Conservation (phyloP, 2,329 filamentous ascomycete genomes). For the Cordyceps militaris region DNA sequence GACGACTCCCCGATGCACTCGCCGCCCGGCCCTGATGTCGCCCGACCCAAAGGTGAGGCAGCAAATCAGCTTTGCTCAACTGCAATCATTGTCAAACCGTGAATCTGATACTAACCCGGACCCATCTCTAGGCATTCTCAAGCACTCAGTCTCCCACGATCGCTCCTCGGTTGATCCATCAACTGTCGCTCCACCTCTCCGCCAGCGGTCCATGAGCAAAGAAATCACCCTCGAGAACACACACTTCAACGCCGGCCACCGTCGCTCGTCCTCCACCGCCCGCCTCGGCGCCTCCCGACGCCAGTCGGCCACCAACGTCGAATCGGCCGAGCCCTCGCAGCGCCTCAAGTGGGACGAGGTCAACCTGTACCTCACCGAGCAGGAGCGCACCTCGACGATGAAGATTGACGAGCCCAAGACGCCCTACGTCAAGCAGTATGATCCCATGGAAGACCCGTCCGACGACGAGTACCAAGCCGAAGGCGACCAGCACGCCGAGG, state of each 20-base stretch:
- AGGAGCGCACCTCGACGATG: constrained; percentile 93
- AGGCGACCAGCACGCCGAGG: not conserved
- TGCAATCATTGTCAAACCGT: not conserved
- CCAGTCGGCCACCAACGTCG: constrained; percentile 50
- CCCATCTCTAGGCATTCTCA: constrained; percentile 70
- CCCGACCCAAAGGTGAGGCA: constrained; percentile 39
- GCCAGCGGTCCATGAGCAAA: constrained; percentile 52
- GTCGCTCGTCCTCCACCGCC: constrained; percentile 68
- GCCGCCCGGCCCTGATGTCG: constrained; percentile 33
- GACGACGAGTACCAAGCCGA: constrained; percentile 58
- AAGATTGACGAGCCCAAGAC: constrained; percentile 99
- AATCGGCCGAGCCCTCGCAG: constrained; percentile 50
- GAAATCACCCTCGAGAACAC: constrained; percentile 93
- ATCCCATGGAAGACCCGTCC: constrained; percentile 79
- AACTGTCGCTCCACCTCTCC: constrained; percentile 36
- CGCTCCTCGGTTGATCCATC: constrained; percentile 34
- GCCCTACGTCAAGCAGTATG: constrained; percentile 87
- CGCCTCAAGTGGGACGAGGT: constrained; percentile 98
- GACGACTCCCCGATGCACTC: constrained; percentile 33
- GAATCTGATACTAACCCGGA: not conserved
- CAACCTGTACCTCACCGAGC: constrained; percentile 93
- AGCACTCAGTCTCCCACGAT: constrained; percentile 66
- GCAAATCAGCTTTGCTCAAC: not conserved
- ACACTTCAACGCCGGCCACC: constrained; percentile 83
- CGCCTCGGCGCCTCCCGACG: constrained; percentile 61